Conservation (phyloP, 225 moss, liverwort and hornwort species). For the Climacium dendroides region DNA sequence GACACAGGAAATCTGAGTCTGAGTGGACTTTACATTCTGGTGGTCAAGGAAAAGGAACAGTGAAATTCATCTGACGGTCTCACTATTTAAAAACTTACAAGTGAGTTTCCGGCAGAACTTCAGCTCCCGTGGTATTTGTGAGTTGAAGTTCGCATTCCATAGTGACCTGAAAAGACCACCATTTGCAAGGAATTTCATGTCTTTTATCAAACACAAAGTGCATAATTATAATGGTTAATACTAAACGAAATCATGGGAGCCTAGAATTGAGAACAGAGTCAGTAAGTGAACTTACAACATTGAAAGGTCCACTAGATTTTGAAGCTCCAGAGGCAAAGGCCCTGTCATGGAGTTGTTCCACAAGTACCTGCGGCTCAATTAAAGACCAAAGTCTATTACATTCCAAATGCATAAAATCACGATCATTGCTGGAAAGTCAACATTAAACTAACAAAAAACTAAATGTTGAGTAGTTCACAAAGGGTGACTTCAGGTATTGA, state of each 20-base stretch:
- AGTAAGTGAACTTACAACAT: constrained; percentile 5
- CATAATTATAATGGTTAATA: background rate
- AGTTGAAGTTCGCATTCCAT: constrained; percentile 4
- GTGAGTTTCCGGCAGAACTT: background rate
- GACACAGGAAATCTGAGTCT: background rate
- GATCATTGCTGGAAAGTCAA: background rate
- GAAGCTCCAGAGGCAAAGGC: constrained; percentile 7
- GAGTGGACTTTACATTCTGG: background rate
- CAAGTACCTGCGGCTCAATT: constrained; percentile 3
- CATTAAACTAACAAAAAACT: background rate
- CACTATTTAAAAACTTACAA: background rate
- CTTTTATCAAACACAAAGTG: background rate
- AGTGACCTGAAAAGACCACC: background rate
- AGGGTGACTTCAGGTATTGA: constrained; percentile 5
- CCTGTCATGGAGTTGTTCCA: constrained; percentile 23
- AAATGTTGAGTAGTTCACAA: background rate
- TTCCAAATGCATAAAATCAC: background rate
- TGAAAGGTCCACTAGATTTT: background rate
- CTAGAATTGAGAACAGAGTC: background rate
- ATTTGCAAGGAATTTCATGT: background rate
- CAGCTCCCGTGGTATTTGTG: constrained; percentile 15
- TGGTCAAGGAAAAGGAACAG: background rate
- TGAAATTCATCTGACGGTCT: background rate
- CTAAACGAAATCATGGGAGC: background rate
- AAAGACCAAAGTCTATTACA: background rate